phyloP scores from a whole-genome alignment of 805 yeast species.

The Candida stauntonica region DNA sequence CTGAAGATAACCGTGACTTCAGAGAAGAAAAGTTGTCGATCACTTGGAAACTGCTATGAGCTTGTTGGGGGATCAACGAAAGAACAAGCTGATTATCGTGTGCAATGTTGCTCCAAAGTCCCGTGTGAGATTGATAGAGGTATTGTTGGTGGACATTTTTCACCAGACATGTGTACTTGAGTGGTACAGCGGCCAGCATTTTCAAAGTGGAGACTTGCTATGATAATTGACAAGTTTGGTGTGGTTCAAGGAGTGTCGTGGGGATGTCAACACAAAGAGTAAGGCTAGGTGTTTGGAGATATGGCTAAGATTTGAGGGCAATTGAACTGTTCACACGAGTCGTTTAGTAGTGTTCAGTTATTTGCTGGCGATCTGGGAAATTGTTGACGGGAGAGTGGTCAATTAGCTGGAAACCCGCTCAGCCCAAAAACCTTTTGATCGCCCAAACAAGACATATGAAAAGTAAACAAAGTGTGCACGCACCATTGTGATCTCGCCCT shows the following conservation, averaged over 20 bases:
- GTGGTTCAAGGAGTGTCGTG: not conserved
- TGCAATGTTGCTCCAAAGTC: slow-evolving; percentile 19
- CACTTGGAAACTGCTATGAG: slow-evolving; percentile 8
- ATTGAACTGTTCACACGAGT: no score
- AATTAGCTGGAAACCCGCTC: no score
- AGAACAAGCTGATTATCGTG: slow-evolving; percentile 10
- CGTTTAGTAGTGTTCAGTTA: not conserved
- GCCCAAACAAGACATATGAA: not conserved
- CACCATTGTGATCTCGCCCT: not conserved
- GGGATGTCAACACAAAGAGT: no score
- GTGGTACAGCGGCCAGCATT: slow-evolving; percentile 15
- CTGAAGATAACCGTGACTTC: not conserved
- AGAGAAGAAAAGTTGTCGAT: slow-evolving; percentile 21
- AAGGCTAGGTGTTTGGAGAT: no score
- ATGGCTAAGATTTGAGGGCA: no score
- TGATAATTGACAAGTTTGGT: not conserved
- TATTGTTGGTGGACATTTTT: slow-evolving; percentile 7
- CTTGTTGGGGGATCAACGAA: slow-evolving; percentile 4
- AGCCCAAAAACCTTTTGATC: not conserved
- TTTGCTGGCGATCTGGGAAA: not conserved
- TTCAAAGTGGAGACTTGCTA: not conserved
- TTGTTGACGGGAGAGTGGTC: no score
- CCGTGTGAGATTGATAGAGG: slow-evolving; percentile 20
- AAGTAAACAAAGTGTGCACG: slow-evolving; percentile 4
- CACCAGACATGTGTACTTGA: slow-evolving; percentile 21